Percentiles rank a stretch among this genome's conserved stretches.
These are phyloP conservation scores for Claviceps maximensis DNA, from an alignment of 2,329 filamentous ascomycete genomes.

Conservation along the genomic window DNA sequence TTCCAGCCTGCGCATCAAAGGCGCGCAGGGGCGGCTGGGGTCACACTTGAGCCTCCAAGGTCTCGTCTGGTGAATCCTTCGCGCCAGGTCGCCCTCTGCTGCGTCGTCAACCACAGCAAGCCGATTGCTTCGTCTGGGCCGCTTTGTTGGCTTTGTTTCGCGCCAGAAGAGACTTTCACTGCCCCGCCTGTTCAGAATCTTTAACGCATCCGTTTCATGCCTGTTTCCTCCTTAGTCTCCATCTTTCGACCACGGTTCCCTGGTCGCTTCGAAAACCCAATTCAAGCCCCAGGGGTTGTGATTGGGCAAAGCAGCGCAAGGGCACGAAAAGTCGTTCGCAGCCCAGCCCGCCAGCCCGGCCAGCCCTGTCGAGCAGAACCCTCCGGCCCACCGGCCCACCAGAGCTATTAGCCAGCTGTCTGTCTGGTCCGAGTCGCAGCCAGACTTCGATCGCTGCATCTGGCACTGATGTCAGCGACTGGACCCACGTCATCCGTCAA, in stretches of 20 bases:
- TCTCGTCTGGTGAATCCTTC: not conserved
- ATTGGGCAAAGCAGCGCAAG: not conserved
- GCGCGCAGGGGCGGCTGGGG: no score
- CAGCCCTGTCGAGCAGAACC: no score
- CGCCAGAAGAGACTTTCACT: not conserved
- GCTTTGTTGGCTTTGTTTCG: not conserved
- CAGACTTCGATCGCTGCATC: not conserved
- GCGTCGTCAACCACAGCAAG: not conserved
- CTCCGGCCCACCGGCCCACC: no score
- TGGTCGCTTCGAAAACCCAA: not conserved
- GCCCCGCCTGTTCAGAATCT: no score
- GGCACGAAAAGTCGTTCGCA: not conserved
- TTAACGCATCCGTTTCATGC: no score
- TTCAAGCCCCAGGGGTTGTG: not conserved
- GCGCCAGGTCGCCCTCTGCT: not conserved
- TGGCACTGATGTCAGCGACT: not conserved
- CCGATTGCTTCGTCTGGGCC: not conserved
- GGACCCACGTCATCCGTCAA: not conserved
- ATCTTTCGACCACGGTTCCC: no score
- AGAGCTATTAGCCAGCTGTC: not conserved
- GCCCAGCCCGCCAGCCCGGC: not conserved
- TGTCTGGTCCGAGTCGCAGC: not conserved
- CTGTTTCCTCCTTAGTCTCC: no score
- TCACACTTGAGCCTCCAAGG: no score
- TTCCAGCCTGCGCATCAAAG: no score